phyloP scores from a whole-genome alignment of 257 asterid species.

The Salvia miltiorrhiza region DNA sequence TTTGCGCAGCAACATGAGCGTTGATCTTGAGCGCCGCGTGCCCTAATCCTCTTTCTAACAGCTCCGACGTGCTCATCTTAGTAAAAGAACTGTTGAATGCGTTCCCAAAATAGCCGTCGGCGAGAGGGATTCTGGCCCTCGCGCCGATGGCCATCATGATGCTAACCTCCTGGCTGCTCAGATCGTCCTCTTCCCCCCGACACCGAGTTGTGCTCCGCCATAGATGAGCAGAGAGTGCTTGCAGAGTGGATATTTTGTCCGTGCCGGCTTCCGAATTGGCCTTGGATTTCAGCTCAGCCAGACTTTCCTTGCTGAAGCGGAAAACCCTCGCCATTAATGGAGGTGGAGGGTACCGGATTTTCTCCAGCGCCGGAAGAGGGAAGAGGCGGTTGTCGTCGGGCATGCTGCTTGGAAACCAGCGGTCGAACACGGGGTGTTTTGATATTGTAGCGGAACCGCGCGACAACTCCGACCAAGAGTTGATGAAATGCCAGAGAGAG shows the following conservation, averaged over 20 bases:
- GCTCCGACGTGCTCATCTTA: background rate
- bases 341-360: background rate
- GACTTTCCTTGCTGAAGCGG: constrained; percentile 26
- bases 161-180: background rate
- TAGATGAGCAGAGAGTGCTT: constrained; percentile 38
- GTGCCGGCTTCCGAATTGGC: constrained; percentile 31
- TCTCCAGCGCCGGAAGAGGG: constrained; percentile 18
- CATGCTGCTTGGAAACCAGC: constrained; percentile 17
- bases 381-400: background rate
- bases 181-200: too few relatives aligned
- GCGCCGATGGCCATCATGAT: background rate
- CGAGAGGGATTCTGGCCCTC: constrained; percentile 21
- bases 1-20: constrained; percentile 22
- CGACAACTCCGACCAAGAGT: constrained; percentile 44
- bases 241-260: constrained; percentile 36
- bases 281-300: constrained; percentile 27
- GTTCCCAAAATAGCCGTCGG: constrained; percentile 22
- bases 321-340: constrained; percentile 25
- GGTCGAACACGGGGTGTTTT: constrained; percentile 23
- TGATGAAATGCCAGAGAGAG: constrained; percentile 48
- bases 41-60: constrained; percentile 26
- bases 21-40: constrained; percentile 27
- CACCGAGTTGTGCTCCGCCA: constrained; percentile 31
- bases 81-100: background rate
- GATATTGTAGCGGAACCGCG: constrained; percentile 26